phyloP scores from a whole-genome alignment of 257 asterid genomes.

The Orobanche coerulescens region DNA sequence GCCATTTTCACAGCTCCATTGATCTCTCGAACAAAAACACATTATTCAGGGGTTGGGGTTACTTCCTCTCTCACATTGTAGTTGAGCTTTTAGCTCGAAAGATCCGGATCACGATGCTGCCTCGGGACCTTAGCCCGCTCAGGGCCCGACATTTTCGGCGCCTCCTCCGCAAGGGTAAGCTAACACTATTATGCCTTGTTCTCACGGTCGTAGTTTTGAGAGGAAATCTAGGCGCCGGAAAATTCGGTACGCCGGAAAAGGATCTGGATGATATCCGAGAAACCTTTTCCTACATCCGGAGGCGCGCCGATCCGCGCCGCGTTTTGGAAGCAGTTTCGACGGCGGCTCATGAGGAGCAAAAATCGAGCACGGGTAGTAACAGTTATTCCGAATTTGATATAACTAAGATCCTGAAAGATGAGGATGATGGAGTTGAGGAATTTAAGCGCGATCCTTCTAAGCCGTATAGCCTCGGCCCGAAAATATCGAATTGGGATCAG shows the following conservation, averaged over 20 bases:
- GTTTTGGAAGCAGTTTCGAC: slow-evolving; percentile 36
- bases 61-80: neutral
- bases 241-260: slow-evolving; percentile 62
- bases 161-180: slow-evolving; percentile 48
- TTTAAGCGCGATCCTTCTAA: slow-evolving; percentile 30
- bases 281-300: slow-evolving; percentile 55
- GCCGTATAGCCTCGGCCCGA: slow-evolving; percentile 45
- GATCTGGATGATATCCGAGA: slow-evolving; percentile 61
- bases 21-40: too few relatives aligned
- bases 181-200: slow-evolving; percentile 57
- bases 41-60: too few relatives aligned
- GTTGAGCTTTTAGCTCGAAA: neutral
- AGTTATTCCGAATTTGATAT: slow-evolving; percentile 48
- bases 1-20: too few relatives aligned
- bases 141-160: slow-evolving; percentile 58
- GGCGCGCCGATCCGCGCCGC: slow-evolving; percentile 62
- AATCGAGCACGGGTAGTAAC: slow-evolving; percentile 19
- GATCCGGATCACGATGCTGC: slow-evolving; percentile 36
- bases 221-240: slow-evolving; percentile 47
- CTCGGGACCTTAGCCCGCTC: slow-evolving; percentile 49
- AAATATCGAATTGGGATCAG: slow-evolving; percentile 44
- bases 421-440: slow-evolving; percentile 28
- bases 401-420: slow-evolving; percentile 31
- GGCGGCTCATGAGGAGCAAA: slow-evolving; percentile 10
- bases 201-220: slow-evolving; percentile 40